These are phyloP conservation scores for Paraglomus brasilianum DNA, from an alignment of 192 early-diverging fungal genomes.

Conservation along the genomic window DNA sequence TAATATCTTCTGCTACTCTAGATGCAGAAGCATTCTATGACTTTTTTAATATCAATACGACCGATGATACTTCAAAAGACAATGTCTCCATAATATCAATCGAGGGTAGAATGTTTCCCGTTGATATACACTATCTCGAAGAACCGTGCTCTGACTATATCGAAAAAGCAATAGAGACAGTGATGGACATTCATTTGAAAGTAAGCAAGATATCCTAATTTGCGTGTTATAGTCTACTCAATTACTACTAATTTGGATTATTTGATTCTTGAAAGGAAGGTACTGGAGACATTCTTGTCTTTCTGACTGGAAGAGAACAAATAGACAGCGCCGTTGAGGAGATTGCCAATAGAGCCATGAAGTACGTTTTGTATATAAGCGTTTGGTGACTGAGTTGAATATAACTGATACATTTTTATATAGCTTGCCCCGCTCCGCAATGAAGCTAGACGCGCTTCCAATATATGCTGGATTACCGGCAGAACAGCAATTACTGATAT, in stretches of 20 bases:
- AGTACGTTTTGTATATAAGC: conserved; percentile 41
- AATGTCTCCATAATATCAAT: conserved; percentile 68
- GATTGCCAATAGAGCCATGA: conserved; percentile 57
- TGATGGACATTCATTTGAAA: conserved; percentile 71
- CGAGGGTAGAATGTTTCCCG: conserved; percentile 73
- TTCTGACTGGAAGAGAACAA: conserved; percentile 74
- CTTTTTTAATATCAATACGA: conserved; percentile 66
- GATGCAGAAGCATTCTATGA: conserved; percentile 69
- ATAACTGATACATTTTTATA: no score
- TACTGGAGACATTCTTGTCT: conserved; percentile 66
- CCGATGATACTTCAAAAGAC: conserved; percentile 43
- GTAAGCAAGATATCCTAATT: conserved; percentile 26
- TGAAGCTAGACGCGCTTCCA: conserved; percentile 54
- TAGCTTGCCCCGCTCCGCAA: conserved; percentile 30
- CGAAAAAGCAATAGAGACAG: conserved; percentile 62
- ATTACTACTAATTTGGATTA: conserved; percentile 7
- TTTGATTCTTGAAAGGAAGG: no score
- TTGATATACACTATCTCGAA: conserved; percentile 60
- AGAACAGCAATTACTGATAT: conserved; percentile 67
- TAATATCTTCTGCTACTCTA: conserved; percentile 82
- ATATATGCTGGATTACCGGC: conserved; percentile 70
- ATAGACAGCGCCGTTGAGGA: conserved; percentile 65
- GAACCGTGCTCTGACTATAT: conserved; percentile 68
- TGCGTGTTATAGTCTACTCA: conserved; percentile 2
- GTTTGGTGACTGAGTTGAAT: no score